Base-by-base conservation (phyloP, 1,284 basidiomycete genomes). In the Phylloporus gajari region DNA sequence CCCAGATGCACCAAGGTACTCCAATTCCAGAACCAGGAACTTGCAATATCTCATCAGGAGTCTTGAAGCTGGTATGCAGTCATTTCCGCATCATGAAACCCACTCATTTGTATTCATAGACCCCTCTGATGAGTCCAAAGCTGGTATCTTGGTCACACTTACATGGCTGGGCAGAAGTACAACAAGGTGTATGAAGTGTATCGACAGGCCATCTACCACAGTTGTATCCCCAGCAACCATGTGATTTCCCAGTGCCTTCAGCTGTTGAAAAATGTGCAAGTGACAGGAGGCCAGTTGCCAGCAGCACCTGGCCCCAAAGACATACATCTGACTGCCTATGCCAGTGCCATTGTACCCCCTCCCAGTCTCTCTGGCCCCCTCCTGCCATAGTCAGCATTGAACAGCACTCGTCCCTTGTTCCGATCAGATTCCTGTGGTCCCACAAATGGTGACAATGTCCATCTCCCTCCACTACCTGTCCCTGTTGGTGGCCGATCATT, bases 111-210 rank as follows among this genome's bases (percentile, higher is more conserved):
- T 42, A 40, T 65, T 62, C 30, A 68, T 79, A 93, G 97, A 99
- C 85, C 92, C 96, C n/a, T 90, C 93, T 61, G 97, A 99, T 81
- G 95, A n/a, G n/a, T 97, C 9, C 97, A 99, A 84, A 97, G 95
- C 79, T 99, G 98, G 98, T 99, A 99, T 84, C 90, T 99, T 69
- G 97, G 97, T 62, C 94, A 97, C 73, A 97, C 97, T 2, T 99
- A 97, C 85, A 99, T 99, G 97, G 95, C 96, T 9, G 95, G 95
- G n/a, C 95, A 97, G 83, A 97, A 98, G 82, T 98, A 98, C 87
- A 99, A 98, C 90, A 99, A 99, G 84, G 98, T 98, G 3, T 99
- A 99, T 86, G 97, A 99, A 84, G 97, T 97, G 0, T 99, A 99
- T 81, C 97, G 99, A 81, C 97, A 99, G 84, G 97, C 97, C 8